Conservation (phyloP, 169 alveolate species). For the Plasmodium falciparum region DNA sequence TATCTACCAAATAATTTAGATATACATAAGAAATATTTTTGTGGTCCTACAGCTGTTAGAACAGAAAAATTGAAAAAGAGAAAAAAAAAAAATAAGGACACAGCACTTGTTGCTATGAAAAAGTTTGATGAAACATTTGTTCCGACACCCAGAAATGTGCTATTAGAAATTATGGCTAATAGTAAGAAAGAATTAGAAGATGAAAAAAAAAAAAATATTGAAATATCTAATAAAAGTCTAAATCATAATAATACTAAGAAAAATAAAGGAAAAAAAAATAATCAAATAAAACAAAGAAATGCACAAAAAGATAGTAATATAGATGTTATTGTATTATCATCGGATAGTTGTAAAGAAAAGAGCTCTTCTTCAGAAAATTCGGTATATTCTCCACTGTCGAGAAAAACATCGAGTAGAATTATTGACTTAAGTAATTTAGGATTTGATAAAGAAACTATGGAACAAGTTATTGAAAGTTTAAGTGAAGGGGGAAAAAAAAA, state of each 20-base stretch:
- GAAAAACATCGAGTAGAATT: conserved; percentile 70
- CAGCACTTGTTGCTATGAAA: conserved; percentile 72
- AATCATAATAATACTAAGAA: too few relatives aligned
- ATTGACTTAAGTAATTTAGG: conserved; percentile 68
- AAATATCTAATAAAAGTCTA: neutral
- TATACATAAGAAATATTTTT: conserved; percentile 89
- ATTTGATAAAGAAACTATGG: conserved; percentile 63
- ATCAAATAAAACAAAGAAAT: neutral
- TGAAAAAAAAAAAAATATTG: conserved; percentile 28
- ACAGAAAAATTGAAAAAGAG: conserved; percentile 91
- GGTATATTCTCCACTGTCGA: conserved; percentile 40
- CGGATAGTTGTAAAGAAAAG: neutral
- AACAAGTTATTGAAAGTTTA: conserved; percentile 11
- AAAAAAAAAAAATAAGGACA: conserved; percentile 80
- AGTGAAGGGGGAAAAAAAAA: conserved; percentile 31
- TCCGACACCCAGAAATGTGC: conserved; percentile 80
- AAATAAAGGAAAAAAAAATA: conserved; percentile 11
- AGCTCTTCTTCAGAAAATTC: conserved; percentile 27
- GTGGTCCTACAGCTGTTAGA: conserved; percentile 93
- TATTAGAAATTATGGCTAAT: conserved; percentile 77
- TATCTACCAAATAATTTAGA: conserved; percentile 86
- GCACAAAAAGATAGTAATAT: neutral
- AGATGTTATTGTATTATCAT: conserved; percentile 17
- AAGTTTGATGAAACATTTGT: conserved; percentile 76
- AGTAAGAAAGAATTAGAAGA: conserved; percentile 64